Evolutionary conservation across 148 eudicot genomes (phyloP), one percentile per base, ranked within the genome.

Genomic region (Salicornia ramosissima): DNA sequence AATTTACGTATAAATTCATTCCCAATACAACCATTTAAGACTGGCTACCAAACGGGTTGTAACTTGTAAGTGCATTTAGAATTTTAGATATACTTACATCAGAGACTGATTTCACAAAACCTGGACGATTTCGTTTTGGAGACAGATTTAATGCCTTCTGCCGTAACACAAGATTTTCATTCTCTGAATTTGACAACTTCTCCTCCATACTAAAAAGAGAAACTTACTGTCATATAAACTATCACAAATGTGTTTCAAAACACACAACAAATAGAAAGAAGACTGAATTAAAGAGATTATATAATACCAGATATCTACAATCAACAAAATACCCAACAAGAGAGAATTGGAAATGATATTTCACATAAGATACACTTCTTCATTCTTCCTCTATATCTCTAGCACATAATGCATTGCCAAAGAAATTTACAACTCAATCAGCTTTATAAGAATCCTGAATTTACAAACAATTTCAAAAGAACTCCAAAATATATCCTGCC

Each of bases 131-230:
- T 77, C 86, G 80, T 74, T 72, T 89, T 5, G 93, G 93, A 64
- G 97, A 76, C 57, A 79, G 65, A 78, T 75, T 84, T 76, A 89
- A 78, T 46, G 96, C 75, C 77, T 85, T 95, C 73, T 95, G 96
- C 43, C 97, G 86, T 33, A 95, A 80, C 36, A 95, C 84, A 70
- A 78, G 99, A 86, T 89, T 95, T 82, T 95, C 99, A 68, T 83
- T 82, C 75, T 95, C 96, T 31, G 87, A 71, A 83, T 79, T 89
- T 52, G 87, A 84, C 70, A 85, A 74, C 81, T 89, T 95, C 76
- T 89, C 99, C 71, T 89, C 93, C 86, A 91, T 54, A 76, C 99
- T 95, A 65, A 79, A 57, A 45, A 43, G 46, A 65, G 11, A 71
- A 56, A 15, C 30, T 42, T 19, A 18, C 34, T 0, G 8, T 7